Percentiles rank a stretch among this genome's conserved stretches.
These are phyloP conservation scores for Evansstolkia leycettana DNA, from an alignment of 495 filamentous ascomycete species.

Conservation along the genomic window DNA sequence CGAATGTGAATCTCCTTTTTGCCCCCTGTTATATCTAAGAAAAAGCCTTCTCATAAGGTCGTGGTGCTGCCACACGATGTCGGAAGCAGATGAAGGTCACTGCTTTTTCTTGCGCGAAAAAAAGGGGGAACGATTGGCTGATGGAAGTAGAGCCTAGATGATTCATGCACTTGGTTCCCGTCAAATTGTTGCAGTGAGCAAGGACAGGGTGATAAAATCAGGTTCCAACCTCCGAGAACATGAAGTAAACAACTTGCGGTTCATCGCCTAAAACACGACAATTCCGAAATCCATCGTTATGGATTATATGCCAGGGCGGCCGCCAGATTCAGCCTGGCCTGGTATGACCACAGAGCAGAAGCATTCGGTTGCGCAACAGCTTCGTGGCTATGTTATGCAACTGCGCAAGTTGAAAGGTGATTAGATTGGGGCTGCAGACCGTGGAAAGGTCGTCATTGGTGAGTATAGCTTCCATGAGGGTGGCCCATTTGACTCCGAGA, in stretches of 20 bases:
- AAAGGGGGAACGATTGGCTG: no score
- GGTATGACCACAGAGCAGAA: slow-evolving; percentile 8
- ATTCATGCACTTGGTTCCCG: no score
- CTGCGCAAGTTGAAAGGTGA: slow-evolving; percentile 13
- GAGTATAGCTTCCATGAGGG: slow-evolving; percentile 6
- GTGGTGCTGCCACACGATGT: no score
- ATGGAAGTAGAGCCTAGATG: no score
- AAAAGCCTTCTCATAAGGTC: no score
- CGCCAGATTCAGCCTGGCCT: slow-evolving; percentile 13
- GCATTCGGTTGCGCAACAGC: slow-evolving; percentile 6
- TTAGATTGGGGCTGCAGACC: slow-evolving; percentile 11
- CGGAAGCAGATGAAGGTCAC: no score
- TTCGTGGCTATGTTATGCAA: slow-evolving; percentile 9
- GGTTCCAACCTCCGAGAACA: slow-evolving; percentile 1
- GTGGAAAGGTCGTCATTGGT: slow-evolving; percentile 7
- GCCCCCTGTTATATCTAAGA: no score
- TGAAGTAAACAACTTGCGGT: slow-evolving; percentile 7
- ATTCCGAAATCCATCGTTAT: slow-evolving; percentile 20
- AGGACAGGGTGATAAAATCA: no score
- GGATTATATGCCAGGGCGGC: slow-evolving; percentile 19
- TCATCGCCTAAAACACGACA: slow-evolving; percentile 16
- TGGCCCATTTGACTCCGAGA: slow-evolving; percentile 15
- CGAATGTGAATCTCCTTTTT: no score
- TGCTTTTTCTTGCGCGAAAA: no score
- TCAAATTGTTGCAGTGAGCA: no score